These are phyloP conservation scores for Penicillium tannophilum DNA, from an alignment of 495 filamentous ascomycete species.

Conservation along the genomic window DNA sequence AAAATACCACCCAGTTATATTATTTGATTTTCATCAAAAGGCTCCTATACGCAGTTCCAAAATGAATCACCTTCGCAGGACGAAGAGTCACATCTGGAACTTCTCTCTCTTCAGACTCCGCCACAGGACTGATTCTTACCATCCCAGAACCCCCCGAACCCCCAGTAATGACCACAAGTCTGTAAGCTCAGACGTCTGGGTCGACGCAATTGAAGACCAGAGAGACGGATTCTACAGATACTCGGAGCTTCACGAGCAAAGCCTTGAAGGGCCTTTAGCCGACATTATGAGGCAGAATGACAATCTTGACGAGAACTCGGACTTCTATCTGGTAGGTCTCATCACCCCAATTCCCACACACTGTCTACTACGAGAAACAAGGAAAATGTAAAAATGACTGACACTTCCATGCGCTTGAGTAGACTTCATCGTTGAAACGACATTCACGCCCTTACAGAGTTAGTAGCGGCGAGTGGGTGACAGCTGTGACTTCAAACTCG, in stretches of 20 bases:
- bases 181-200: background rate
- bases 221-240: conserved; percentile 30
- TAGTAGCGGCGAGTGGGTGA: conserved; percentile 38
- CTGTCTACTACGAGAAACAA: background rate
- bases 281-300: background rate
- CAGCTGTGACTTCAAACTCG: conserved; percentile 4
- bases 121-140: background rate
- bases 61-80: background rate
- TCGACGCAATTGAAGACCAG: conserved; percentile 13
- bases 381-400: background rate
- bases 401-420: background rate
- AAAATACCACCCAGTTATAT: background rate
- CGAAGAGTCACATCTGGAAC: background rate
- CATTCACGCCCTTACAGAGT: conserved; percentile 36
- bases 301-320: background rate
- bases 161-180: background rate
- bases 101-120: conserved; percentile 1
- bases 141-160: background rate
- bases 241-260: conserved; percentile 9
- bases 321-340: background rate
- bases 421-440: conserved; percentile 7
- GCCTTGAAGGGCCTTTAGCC: background rate
- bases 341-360: background rate
- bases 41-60: background rate
- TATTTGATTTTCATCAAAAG: background rate